Conservation (phyloP, 345 rosid species). For the Ceriops decandra region DNA sequence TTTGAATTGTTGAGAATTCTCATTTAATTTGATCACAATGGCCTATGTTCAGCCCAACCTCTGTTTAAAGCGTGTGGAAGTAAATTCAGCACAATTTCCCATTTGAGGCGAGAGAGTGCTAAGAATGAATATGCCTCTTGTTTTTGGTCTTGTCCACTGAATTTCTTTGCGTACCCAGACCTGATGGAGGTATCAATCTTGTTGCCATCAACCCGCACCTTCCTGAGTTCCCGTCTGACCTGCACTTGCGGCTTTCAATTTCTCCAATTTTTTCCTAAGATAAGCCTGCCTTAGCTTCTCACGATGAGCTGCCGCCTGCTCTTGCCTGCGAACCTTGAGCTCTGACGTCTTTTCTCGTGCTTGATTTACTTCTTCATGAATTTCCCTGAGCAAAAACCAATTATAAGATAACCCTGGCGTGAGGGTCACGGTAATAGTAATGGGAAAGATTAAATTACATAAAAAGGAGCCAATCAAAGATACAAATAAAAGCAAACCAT, state of each 20-base stretch:
- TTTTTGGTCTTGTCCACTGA: background rate
- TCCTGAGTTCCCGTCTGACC: conserved; percentile 2
- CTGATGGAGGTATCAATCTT: background rate
- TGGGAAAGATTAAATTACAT: background rate
- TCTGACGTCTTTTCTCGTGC: conserved; percentile 75
- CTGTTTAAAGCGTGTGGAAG: no score
- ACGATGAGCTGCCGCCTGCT: conserved; percentile 63
- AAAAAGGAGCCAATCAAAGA: background rate
- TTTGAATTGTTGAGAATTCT: no score
- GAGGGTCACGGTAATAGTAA: background rate
- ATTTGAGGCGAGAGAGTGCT: no score
- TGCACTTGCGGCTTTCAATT: conserved; percentile 53
- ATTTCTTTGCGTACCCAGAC: background rate
- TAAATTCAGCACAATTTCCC: no score
- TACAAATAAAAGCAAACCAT: background rate
- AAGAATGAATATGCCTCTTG: background rate
- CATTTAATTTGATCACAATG: no score
- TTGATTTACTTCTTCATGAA: conserved; percentile 83
- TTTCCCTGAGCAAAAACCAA: conserved; percentile 50
- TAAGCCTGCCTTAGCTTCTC: conserved; percentile 84
- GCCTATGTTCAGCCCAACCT: no score
- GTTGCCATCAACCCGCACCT: background rate
- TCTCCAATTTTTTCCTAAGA: conserved; percentile 77
- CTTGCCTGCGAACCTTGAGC: conserved; percentile 67
- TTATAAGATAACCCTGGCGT: background rate